Evolutionary conservation across 2,329 filamentous ascomycete genomes (phyloP), one percentile per base, ranked within the genome.

Genomic region (Chaetothyriales sp.): DNA sequence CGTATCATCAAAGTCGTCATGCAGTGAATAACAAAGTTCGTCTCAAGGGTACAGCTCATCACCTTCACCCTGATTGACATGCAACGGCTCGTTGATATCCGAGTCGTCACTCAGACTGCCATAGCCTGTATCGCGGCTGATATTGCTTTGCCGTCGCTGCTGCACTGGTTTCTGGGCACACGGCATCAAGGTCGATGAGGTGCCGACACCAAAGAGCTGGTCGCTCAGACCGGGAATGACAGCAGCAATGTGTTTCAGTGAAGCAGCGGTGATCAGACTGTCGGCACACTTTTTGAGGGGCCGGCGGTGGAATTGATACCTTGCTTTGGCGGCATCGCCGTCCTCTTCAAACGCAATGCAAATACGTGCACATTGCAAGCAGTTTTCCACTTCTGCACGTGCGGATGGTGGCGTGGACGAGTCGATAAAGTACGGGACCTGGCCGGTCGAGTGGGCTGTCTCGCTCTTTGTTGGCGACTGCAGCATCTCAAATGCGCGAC

Each of bases 341-440:
- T 69, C 66, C 10, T 66, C 63, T 43, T 71, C 68, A 1, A 73
- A 63, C 8, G 79, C 70, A 2, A 72, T 69, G 1, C 77, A 71
- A 51, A 78, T 76, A 64, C 80, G 79, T 9, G 77, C 77, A 44
- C 79, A 70, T 5, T 76, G 77, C 42, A 80, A 71, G 3, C 77
- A 74, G 49, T 74, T 75, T 49, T 70, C 69, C 9, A 81, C 73
- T 53, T 81, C 78, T 4, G 73, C 69, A 6, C 69, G 64, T 9
- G 70, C 66, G 1, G 68, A 69, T 12, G 66, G 56, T 1, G 77
- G 72, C 1, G 78, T 70, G 1, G 77, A 77, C 0, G 73, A 73
- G 55, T 77, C 74, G 28, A 74, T 69, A 53, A 80, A 68, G 57
- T 69, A 66, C 22, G 64, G 67, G 48, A 56, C 62, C 28, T 60